Evolutionary conservation across 2,329 filamentous ascomycete species (phyloP).

Genomic region (Scorias spongiosa): DNA sequence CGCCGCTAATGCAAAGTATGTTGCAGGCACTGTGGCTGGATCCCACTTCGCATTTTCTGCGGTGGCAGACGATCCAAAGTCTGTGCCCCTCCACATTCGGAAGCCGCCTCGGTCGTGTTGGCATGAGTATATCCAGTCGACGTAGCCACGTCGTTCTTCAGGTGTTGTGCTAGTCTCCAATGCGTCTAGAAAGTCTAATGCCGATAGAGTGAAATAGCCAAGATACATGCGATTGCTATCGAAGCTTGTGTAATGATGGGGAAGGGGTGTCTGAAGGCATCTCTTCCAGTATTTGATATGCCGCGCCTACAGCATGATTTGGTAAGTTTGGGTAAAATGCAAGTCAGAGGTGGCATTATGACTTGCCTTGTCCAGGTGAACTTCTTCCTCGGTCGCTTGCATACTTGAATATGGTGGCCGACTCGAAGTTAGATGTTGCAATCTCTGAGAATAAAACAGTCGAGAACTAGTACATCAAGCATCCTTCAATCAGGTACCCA

Average conservation of each 20-base stretch:
- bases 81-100: conserved; percentile 62
- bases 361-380: not conserved
- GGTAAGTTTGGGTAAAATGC: not conserved
- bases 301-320: conserved; percentile 8
- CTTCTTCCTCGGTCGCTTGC: not conserved
- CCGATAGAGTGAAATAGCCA: conserved; percentile 76
- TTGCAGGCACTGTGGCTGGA: conserved; percentile 72
- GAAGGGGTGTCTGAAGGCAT: conserved; percentile 68
- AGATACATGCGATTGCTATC: conserved; percentile 85
- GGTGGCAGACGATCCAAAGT: conserved; percentile 34
- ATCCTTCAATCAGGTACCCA: too few species aligned
- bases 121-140: conserved; percentile 69
- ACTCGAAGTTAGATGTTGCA: too few species aligned
- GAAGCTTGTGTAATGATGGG: conserved; percentile 67
- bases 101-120: conserved; percentile 83
- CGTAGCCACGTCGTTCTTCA: conserved; percentile 40
- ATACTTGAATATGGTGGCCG: too few species aligned
- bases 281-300: conserved; percentile 90
- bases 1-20: conserved; percentile 70
- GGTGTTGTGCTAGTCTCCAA: conserved; percentile 39
- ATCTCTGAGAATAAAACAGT: too few species aligned
- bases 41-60: conserved; percentile 46
- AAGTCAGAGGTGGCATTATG: not conserved
- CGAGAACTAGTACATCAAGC: too few species aligned
- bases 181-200: conserved; percentile 62